phyloP scores from a whole-genome alignment of 2,329 filamentous ascomycete species.

The Diaporthe sp. region DNA sequence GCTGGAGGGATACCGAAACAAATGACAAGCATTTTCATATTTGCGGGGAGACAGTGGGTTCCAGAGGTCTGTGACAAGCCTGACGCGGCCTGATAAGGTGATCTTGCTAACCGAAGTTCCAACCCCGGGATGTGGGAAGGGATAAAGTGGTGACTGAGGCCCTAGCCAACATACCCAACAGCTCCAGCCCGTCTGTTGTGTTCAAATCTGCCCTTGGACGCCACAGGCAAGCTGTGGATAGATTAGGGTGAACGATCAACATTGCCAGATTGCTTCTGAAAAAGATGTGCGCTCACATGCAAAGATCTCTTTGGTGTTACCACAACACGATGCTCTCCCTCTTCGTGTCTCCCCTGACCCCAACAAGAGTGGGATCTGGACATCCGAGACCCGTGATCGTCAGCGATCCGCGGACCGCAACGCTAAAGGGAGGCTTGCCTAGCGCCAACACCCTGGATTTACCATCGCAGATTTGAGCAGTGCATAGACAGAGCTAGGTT shows the following conservation, averaged over 20 bases:
- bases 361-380: neutral
- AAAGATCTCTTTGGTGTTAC: neutral
- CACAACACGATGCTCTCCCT: neutral
- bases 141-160: neutral
- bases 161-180: neutral
- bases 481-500: conserved; percentile 11
- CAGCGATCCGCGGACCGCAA: conserved; percentile 1
- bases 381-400: conserved; percentile 19
- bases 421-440: conserved; percentile 2
- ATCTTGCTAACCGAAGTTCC: neutral
- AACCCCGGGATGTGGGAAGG: neutral
- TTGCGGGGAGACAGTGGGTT: neutral
- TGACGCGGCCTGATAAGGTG: neutral
- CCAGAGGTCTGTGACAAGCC: neutral
- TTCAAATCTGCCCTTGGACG: neutral
- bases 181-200: neutral
- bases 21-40: neutral
- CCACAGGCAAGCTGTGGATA: neutral
- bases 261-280: neutral
- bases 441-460: neutral
- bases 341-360: neutral
- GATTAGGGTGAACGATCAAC: too few species aligned
- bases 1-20: neutral
- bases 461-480: neutral
- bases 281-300: neutral